Conservation (phyloP, 2,329 filamentous ascomycete species). For the Bipolaris bicolor region DNA sequence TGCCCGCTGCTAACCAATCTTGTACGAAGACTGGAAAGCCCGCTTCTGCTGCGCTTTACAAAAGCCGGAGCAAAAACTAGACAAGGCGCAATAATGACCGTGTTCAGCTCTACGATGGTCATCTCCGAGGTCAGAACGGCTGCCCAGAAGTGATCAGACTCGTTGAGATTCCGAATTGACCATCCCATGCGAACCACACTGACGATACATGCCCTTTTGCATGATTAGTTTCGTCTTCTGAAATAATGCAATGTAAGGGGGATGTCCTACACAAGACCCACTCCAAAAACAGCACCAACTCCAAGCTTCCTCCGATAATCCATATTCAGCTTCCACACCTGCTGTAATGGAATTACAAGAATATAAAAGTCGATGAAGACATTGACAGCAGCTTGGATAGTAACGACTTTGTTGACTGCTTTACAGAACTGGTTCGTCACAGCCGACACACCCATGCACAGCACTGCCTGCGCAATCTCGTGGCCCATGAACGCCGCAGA, state of each 20-base stretch:
- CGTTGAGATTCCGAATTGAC: not conserved
- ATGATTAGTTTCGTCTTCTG: not conserved
- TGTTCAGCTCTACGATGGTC: not conserved
- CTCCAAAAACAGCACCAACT: not conserved
- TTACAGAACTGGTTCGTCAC: not conserved
- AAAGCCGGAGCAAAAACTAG: not conserved
- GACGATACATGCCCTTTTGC: not conserved
- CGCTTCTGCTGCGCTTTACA: not conserved
- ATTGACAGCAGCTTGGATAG: not conserved
- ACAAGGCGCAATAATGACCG: not conserved
- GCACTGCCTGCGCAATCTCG: not conserved
- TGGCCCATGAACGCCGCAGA: not conserved
- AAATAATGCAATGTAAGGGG: not conserved
- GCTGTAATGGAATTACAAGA: not conserved
- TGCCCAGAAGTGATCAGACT: not conserved
- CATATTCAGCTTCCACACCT: not conserved
- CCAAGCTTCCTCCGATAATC: not conserved
- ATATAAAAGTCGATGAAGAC: not conserved
- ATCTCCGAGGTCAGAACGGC: not conserved
- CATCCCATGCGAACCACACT: not conserved
- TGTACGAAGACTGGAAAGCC: not conserved
- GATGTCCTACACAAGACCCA: not conserved
- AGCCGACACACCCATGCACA: not conserved
- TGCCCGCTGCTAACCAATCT: not conserved
- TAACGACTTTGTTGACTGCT: not conserved